Evolutionary conservation across 106 monocot genomes (phyloP), one percentile per base, ranked within the genome.

Genomic region (Dendrobium officinale): DNA sequence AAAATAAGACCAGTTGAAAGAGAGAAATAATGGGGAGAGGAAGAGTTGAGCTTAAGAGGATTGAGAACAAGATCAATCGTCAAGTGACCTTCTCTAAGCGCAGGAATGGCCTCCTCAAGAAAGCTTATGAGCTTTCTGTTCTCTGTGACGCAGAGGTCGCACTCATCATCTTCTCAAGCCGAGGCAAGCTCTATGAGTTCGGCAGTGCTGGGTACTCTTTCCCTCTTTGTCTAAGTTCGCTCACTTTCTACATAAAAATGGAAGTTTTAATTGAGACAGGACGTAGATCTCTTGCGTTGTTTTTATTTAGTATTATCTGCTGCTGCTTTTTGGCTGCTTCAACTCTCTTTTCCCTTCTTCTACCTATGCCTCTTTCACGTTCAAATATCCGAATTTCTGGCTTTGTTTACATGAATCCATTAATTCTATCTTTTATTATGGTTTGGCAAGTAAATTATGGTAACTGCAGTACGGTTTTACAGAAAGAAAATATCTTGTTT

Each of bases 241-340:
- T 64, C 24, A 7, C 64, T 64, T 26, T 64, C 24, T 6, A 64
- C 64, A 64, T n/a, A 64, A 64, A n/a, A n/a, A 22, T 22, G 64
- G 24, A 64, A 20, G 64, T 51, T 51, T 1, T 31, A 31, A 31
- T 51, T 51, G 13, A 13, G 51, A 51, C 51, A 51, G 51, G 51
- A 51, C 51, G 51, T 51, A 11, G 51, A 51, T 51, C 51, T 11
- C 51, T 51, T 51, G 11, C 13, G 51, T 51, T 11, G 64, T 64
- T 64, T 59, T 64, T 64, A 64, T 64, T 64, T 64, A 64, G 64
- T 64, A 64, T 64, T 64, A 5, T 64, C 64, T 64, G 64, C 64
- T 6, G 24, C 24, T n/a, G 24, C 64, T 64, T 64, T 64, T 64
- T 22, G 64, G n/a, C 26, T 6, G n/a, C 4, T 24, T 64, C 64